These are phyloP conservation scores for Malassezia japonica DNA, from an alignment of 1,284 basidiomycete species.

Conservation along the genomic window DNA sequence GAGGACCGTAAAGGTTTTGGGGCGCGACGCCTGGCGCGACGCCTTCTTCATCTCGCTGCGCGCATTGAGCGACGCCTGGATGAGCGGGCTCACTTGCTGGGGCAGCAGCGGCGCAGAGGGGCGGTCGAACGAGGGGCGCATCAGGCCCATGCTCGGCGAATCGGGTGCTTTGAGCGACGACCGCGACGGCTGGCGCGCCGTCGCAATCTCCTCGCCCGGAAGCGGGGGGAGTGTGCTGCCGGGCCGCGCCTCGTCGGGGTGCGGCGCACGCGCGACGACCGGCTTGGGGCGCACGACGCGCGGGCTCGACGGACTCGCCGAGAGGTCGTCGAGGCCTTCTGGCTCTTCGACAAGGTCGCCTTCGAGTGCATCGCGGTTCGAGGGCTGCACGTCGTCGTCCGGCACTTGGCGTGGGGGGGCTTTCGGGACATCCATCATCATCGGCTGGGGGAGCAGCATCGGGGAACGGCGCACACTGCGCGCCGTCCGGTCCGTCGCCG, in stretches of 20 bases:
- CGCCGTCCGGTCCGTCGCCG: neutral
- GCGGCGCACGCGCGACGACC: constrained; percentile 7
- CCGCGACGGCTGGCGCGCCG: neutral
- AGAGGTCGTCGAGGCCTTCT: neutral
- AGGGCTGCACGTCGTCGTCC: neutral
- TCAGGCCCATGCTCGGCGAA: constrained; percentile 19
- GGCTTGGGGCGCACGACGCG: constrained; percentile 16
- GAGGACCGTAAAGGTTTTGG: constrained; percentile 45
- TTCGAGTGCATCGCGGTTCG: neutral
- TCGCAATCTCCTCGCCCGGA: neutral
- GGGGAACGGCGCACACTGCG: neutral
- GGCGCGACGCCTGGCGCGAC: constrained; percentile 36
- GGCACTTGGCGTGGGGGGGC: constrained; percentile 11
- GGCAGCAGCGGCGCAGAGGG: constrained; percentile 30
- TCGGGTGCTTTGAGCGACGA: constrained; percentile 14
- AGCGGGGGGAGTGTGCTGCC: neutral
- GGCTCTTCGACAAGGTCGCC: no score
- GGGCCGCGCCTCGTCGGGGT: neutral
- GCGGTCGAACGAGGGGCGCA: constrained; percentile 4
- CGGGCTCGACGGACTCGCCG: constrained; percentile 1
- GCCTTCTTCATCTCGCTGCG: constrained; percentile 37
- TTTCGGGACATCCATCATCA: constrained; percentile 5
- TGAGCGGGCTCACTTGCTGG: constrained; percentile 43
- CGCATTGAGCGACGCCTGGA: constrained; percentile 45
- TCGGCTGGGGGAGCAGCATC: neutral